Base-by-base conservation (phyloP, 352 stramenopile species). In the Thalassiosira oceanica region DNA sequence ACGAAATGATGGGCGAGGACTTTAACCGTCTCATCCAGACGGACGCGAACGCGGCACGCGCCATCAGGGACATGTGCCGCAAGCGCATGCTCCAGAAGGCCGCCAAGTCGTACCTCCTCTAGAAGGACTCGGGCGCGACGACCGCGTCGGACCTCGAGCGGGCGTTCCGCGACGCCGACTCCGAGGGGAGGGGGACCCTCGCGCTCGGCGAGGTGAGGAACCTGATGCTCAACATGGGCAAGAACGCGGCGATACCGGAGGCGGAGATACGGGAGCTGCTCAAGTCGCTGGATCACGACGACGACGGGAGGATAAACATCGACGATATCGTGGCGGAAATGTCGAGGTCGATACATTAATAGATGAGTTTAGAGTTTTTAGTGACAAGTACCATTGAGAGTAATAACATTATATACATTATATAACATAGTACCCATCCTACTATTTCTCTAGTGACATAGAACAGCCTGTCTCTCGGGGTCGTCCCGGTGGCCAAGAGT, bases 1-100 rank as follows among this genome's bases (percentile, higher is more conserved):
- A 84, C 45, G 76, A 87, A 65, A 86, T 90, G 76, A 48, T 57
- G 54, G 64, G 66, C 15, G 63, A 66, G 36, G 78, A 87, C 48
- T 90, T 90, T 48, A 58, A 83, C 43, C 62, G 52, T 10, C 44
- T 86, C 4, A 28, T 85, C 0, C 63, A 88, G 26, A 74, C 73
- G 7, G 69, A 56, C 58, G 76, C 80, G 10, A 54, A 61, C 21
- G 67, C 61, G 21, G 62, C 61, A 20, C 27, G 49, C 10, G 56
- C 74, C 13, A 49, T 87, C 7, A 36, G 61, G 28, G 68, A 85
- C 49, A 85, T 87, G 70, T 87, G 74, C 20, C 33, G 64, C n/a
- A 84, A 83, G 35, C 35, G 53, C 46, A 62, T 62, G 53, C 33
- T 53, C 29, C 80, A 83, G 28, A 78, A 78, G 20, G 78, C 78